phyloP scores from a whole-genome alignment of 2,329 filamentous ascomycete genomes.

The Penicillium janthinellum region DNA sequence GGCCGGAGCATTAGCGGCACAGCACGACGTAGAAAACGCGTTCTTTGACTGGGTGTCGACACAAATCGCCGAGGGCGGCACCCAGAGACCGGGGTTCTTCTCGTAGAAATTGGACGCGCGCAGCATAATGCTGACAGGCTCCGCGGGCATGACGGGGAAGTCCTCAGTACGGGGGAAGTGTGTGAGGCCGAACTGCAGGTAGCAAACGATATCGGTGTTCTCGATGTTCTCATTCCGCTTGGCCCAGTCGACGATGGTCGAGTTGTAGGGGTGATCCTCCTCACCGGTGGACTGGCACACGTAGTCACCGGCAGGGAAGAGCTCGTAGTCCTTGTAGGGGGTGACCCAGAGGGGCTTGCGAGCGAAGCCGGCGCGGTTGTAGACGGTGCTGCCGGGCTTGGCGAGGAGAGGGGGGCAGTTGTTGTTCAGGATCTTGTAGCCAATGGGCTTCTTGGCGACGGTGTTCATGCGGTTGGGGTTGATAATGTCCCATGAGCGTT shows the following conservation, averaged over 20 bases:
- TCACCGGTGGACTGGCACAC: conserved; percentile 59
- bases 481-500: conserved; percentile 35
- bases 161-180: conserved; percentile 56
- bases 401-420: conserved; percentile 44
- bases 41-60: conserved; percentile 34
- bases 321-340: conserved; percentile 59
- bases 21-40: conserved; percentile 29
- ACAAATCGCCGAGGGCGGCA: conserved; percentile 45
- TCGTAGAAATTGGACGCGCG: conserved; percentile 63
- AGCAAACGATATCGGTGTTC: conserved; percentile 60
- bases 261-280: conserved; percentile 43
- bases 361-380: conserved; percentile 61
- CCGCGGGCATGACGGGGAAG: conserved; percentile 62
- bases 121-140: conserved; percentile 59
- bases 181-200: conserved; percentile 60
- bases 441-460: conserved; percentile 28
- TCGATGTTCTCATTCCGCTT: conserved; percentile 55
- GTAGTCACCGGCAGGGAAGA: conserved; percentile 62
- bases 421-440: conserved; percentile 33
- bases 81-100: conserved; percentile 61
- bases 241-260: conserved; percentile 46
- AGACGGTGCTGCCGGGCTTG: conserved; percentile 56
- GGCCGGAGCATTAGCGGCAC: conserved; percentile 19
- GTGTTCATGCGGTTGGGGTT: conserved; percentile 30
- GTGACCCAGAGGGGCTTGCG: conserved; percentile 62